Conservation (phyloP, 176 grass and related monocot species). For the Thalia dealbata region DNA sequence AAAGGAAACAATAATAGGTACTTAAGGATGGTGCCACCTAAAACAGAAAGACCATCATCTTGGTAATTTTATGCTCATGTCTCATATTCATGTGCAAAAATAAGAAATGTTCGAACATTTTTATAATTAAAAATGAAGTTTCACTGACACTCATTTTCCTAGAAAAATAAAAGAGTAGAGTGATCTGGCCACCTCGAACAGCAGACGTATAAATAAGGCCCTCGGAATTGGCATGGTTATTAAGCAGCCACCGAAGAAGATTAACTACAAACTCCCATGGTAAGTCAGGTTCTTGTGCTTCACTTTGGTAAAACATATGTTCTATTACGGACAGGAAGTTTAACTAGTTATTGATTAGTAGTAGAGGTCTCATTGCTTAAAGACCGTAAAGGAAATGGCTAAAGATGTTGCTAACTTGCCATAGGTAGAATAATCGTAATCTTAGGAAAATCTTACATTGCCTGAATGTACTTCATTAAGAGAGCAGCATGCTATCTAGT, state of each 20-base stretch:
- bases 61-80: background rate
- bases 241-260: background rate
- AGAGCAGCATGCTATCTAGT: too few relatives aligned
- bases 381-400: too few relatives aligned
- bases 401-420: too few relatives aligned
- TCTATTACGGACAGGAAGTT: background rate
- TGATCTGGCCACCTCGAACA: background rate
- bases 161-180: background rate
- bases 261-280: background rate
- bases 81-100: background rate
- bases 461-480: too few relatives aligned
- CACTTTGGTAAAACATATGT: background rate
- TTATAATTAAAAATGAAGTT: background rate
- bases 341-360: background rate
- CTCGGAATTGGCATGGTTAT: too few relatives aligned
- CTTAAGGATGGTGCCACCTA: slow-evolving; percentile 84
- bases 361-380: too few relatives aligned
- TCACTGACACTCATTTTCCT: background rate
- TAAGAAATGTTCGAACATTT: background rate
- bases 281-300: background rate
- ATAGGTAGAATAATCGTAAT: too few relatives aligned
- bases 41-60: slow-evolving; percentile 18
- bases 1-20: slow-evolving; percentile 68
- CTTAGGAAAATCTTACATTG: background rate
- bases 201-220: too few relatives aligned